Evolutionary conservation across 1,284 basidiomycete species (phyloP).

Genomic region (Mycena sp.): DNA sequence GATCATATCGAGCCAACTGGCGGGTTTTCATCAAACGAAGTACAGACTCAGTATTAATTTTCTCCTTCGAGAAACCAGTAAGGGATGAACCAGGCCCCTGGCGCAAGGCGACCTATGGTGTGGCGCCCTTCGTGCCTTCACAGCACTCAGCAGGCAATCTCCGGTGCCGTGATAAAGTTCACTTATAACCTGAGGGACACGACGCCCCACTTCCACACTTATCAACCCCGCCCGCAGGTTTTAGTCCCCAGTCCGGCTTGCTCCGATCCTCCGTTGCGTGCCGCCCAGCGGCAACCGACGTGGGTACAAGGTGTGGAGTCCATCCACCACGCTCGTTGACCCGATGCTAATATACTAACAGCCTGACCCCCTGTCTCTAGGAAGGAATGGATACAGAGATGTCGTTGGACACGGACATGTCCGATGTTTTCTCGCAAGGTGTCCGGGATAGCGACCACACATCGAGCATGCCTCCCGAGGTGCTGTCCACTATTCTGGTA

Average conservation of each 20-base stretch:
- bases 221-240: conserved; percentile 18
- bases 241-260: no score
- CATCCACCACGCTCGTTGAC: not conserved
- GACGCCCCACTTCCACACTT: conserved; percentile 15
- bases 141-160: not conserved
- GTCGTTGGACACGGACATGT: no score
- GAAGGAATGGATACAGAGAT: not conserved
- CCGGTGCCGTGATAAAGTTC: conserved; percentile 15
- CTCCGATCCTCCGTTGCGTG: not conserved
- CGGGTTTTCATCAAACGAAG: no score
- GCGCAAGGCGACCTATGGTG: conserved; percentile 9
- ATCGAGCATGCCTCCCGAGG: not conserved
- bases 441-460: no score
- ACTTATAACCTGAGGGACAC: conserved; percentile 14
- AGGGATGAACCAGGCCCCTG: no score
- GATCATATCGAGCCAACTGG: no score
- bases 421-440: not conserved
- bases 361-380: not conserved
- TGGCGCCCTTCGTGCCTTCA: not conserved
- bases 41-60: no score
- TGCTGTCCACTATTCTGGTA: conserved; percentile 18
- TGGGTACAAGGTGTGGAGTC: not conserved
- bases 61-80: no score
- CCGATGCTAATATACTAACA: conserved; percentile 1
- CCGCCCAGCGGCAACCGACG: not conserved